Percentiles rank a stretch among this genome's conserved stretches.
Conservation (phyloP, 768 basidiomycete genomes). For the Filobasidium floriforme region DNA sequence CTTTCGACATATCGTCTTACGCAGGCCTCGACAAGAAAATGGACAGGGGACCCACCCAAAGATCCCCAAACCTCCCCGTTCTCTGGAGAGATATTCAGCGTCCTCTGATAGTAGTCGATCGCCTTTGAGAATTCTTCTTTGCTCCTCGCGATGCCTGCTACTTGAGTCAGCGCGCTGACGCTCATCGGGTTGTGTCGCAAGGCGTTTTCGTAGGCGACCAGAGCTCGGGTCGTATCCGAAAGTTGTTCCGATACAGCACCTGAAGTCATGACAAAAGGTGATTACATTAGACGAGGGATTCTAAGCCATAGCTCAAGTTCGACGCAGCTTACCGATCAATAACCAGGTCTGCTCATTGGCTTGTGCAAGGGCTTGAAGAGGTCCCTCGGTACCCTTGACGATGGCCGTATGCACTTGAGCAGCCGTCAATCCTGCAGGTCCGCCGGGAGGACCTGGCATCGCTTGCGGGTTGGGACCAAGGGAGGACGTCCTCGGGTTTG, state of each 20-base stretch:
- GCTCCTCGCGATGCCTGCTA: slow-evolving; percentile 92
- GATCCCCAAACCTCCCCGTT: slow-evolving; percentile 99
- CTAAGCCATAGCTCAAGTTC: not conserved
- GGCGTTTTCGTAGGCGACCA: slow-evolving; percentile 88
- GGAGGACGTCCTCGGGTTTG: not conserved
- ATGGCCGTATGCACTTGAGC: slow-evolving; percentile 21
- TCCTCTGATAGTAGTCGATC: slow-evolving; percentile 92
- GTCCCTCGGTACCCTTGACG: slow-evolving; percentile 25
- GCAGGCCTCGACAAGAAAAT: slow-evolving; percentile 23
- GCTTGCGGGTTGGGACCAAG: not conserved
- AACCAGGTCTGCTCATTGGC: slow-evolving; percentile 96
- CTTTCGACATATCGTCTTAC: not conserved
- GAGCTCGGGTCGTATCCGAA: slow-evolving; percentile 84
- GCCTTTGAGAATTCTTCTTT: slow-evolving; percentile 90
- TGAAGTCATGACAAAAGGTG: slow-evolving; percentile 45
- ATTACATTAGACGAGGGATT: not conserved
- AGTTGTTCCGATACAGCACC: slow-evolving; percentile 93
- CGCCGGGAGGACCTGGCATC: not conserved
- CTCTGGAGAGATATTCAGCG: slow-evolving; percentile 80
- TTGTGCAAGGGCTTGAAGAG: slow-evolving; percentile 56
- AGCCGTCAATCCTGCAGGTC: not conserved
- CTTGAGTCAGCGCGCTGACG: slow-evolving; percentile 80
- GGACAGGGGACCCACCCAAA: slow-evolving; percentile 53
- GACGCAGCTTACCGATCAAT: slow-evolving; percentile 63
- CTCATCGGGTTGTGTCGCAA: slow-evolving; percentile 90